Percentiles rank a stretch among this genome's conserved stretches.
These are phyloP conservation scores for Rhizoctonia solani DNA, from an alignment of 1,284 basidiomycete species.

Conservation along the genomic window DNA sequence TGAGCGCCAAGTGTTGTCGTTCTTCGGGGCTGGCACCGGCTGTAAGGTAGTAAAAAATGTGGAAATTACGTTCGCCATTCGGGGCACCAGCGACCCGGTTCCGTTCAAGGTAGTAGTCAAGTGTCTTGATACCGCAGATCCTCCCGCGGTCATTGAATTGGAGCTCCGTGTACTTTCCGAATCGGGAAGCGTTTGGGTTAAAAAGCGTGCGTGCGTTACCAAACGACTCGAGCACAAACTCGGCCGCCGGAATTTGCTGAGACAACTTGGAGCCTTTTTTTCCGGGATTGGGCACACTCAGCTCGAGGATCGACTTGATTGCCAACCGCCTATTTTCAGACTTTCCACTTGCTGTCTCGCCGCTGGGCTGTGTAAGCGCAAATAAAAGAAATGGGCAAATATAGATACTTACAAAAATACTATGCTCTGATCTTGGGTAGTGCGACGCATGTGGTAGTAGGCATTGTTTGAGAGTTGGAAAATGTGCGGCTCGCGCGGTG, in stretches of 20 bases:
- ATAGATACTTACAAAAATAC: conserved; percentile 68
- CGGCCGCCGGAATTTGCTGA: conserved; percentile 84
- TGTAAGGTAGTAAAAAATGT: conserved; percentile 95
- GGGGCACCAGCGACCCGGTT: conserved; percentile 80
- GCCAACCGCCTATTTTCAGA: conserved; percentile 88
- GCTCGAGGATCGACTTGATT: conserved; percentile 86
- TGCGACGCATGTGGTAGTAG: conserved; percentile 96
- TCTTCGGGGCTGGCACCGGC: conserved; percentile 89
- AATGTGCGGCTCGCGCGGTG: conserved; percentile 72
- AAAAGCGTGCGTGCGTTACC: conserved; percentile 87
- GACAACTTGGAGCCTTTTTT: conserved; percentile 93
- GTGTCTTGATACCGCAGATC: conserved; percentile 87
- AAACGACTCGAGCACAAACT: conserved; percentile 94
- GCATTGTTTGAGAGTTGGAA: conserved; percentile 89
- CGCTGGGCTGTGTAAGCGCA: conserved; percentile 54
- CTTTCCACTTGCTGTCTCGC: conserved; percentile 92
- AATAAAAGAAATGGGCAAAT: not conserved
- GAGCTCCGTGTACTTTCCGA: conserved; percentile 92
- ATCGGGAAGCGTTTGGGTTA: conserved; percentile 90
- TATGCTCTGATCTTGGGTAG: conserved; percentile 90
- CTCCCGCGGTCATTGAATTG: conserved; percentile 92
- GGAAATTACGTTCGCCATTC: conserved; percentile 91
- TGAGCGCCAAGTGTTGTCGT: conserved; percentile 80
- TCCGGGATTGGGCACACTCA: conserved; percentile 84
- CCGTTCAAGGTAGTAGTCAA: conserved; percentile 96